Conservation (phyloP, 352 stramenopile genomes). For the Globisporangium acanthophoron region DNA sequence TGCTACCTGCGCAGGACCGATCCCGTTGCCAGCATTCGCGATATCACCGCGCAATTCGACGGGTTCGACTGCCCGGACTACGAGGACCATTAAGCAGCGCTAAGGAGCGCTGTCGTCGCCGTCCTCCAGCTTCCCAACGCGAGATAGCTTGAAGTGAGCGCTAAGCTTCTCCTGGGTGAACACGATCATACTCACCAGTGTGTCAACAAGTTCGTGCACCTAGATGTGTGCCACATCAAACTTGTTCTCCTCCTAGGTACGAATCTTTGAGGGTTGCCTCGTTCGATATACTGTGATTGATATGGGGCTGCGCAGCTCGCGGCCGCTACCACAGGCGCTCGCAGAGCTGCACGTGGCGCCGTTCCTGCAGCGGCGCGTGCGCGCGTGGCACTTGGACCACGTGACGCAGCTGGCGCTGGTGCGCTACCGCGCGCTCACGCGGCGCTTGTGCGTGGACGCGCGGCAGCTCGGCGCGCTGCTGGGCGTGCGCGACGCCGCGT, state of each 20-base stretch:
- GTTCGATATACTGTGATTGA: background rate
- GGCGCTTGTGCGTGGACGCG: constrained; percentile 52
- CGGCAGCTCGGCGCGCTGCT: constrained; percentile 44
- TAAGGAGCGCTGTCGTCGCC: too few species aligned
- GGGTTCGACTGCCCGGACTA: too few species aligned
- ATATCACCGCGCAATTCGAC: too few species aligned
- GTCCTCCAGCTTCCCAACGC: too few species aligned
- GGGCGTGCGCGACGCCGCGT: constrained; percentile 39
- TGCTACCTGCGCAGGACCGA: too few species aligned
- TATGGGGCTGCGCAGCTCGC: constrained; percentile 60
- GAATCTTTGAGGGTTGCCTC: background rate
- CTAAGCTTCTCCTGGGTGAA: too few species aligned
- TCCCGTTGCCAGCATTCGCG: too few species aligned
- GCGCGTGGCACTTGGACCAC: constrained; percentile 54
- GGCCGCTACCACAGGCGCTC: constrained; percentile 35
- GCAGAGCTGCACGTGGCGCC: constrained; percentile 38
- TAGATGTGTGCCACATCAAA: background rate
- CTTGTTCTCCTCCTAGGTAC: background rate
- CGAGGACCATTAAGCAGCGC: too few species aligned
- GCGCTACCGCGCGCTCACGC: constrained; percentile 49
- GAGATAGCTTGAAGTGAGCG: too few species aligned
- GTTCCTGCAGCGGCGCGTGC: constrained; percentile 46
- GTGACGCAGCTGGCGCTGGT: constrained; percentile 36
- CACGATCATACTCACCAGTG: too few species aligned
- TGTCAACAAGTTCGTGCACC: too few species aligned